Conservation (phyloP, 768 basidiomycete species). For the Russula dissimulans region DNA sequence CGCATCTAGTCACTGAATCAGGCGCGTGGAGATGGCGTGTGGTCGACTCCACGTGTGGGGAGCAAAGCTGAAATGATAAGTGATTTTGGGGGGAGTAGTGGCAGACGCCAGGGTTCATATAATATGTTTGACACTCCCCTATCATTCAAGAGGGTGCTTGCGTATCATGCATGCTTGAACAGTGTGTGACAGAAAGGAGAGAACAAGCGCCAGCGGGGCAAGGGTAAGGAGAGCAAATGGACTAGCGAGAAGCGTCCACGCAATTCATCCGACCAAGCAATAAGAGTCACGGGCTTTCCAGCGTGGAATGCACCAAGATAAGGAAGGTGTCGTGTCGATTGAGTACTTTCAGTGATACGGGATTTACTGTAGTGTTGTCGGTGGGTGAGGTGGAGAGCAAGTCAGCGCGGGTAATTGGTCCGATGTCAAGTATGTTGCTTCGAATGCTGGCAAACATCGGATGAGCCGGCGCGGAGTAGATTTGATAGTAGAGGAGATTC, state of each 20-base stretch:
- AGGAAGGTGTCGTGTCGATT: background rate
- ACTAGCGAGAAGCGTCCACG: background rate
- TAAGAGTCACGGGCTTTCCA: background rate
- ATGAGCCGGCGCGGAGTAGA: constrained; percentile 7
- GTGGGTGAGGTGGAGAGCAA: background rate
- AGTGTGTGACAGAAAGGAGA: background rate
- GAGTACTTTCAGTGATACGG: background rate
- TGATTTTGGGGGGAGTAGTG: background rate
- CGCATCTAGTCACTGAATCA: background rate
- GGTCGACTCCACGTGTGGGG: background rate
- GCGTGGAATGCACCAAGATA: background rate
- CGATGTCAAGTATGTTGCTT: background rate
- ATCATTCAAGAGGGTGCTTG: background rate
- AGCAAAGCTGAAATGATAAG: background rate
- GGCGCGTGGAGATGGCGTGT: constrained; percentile 6
- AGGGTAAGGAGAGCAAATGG: background rate
- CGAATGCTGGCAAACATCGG: constrained; percentile 8
- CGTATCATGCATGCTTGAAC: background rate
- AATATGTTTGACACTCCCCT: background rate
- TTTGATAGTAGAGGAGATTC: background rate
- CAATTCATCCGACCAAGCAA: background rate
- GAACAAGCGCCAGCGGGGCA: background rate
- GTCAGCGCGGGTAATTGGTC: background rate
- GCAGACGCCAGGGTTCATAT: background rate
- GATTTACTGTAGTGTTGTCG: background rate